These are phyloP conservation scores for Paraconiothyrium sp. DNA, from an alignment of 2,329 filamentous ascomycete genomes.

Conservation along the genomic window DNA sequence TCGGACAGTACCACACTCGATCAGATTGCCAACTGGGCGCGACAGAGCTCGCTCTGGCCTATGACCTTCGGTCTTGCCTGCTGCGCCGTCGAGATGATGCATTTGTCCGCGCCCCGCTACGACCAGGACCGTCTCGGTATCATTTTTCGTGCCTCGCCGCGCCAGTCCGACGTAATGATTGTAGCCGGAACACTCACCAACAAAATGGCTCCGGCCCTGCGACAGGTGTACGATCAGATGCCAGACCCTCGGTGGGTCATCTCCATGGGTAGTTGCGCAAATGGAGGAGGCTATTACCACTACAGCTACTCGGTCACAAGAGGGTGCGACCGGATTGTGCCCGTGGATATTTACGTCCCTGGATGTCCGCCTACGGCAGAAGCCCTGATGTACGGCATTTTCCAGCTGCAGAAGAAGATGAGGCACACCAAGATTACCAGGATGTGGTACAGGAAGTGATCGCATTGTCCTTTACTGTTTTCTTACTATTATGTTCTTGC, in stretches of 20 bases:
- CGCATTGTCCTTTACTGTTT: slow-evolving; percentile 19
- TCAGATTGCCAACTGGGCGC: slow-evolving; percentile 84
- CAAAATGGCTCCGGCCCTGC: slow-evolving; percentile 92
- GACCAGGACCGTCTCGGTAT: slow-evolving; percentile 90
- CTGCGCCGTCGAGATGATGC: slow-evolving; percentile 96
- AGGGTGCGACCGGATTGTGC: slow-evolving; percentile 82
- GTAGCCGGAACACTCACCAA: slow-evolving; percentile 93
- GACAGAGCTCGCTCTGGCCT: slow-evolving; percentile 89
- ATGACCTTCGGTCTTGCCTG: slow-evolving; percentile 91
- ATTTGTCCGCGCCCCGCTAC: slow-evolving; percentile 88
- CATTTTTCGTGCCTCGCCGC: slow-evolving; percentile 89
- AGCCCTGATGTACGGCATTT: slow-evolving; percentile 69
- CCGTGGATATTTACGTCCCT: slow-evolving; percentile 83
- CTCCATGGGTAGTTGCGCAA: slow-evolving; percentile 85
- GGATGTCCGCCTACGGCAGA: slow-evolving; percentile 71
- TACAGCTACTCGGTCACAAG: slow-evolving; percentile 84
- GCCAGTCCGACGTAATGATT: slow-evolving; percentile 94
- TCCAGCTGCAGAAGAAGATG: slow-evolving; percentile 84
- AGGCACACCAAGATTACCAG: slow-evolving; percentile 65
- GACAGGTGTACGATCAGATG: slow-evolving; percentile 96
- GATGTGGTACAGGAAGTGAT: slow-evolving; percentile 67
- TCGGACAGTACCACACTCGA: slow-evolving; percentile 76
- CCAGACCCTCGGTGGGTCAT: slow-evolving; percentile 89
- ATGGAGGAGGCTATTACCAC: slow-evolving; percentile 87
- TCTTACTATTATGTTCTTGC: slow-evolving; percentile 11